phyloP scores from a whole-genome alignment of 1,284 basidiomycete species.

The Mycosarcoma mackinlayi region DNA sequence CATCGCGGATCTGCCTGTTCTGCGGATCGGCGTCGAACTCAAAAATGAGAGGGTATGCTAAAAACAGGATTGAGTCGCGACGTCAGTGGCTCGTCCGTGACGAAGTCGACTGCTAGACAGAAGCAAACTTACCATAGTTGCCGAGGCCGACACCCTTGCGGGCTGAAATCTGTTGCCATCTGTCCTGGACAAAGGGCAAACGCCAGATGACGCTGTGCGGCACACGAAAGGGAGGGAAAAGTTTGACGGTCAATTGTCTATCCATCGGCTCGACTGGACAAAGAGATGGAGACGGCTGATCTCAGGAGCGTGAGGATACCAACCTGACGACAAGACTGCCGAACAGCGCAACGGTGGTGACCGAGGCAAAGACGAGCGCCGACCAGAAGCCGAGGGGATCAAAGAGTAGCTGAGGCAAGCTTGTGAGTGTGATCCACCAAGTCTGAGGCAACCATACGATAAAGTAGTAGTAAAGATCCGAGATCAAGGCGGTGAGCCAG shows the following conservation, averaged over 20 bases:
- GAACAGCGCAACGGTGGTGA: conserved; percentile 24
- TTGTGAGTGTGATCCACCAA: conserved; percentile 36
- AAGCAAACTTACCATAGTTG: conserved; percentile 23
- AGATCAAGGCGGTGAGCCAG: conserved; percentile 20
- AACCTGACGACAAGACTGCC: conserved; percentile 22
- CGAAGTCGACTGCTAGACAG: background rate
- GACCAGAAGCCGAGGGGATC: conserved; percentile 29
- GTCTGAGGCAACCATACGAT: conserved; percentile 32
- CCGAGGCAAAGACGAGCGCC: conserved; percentile 23
- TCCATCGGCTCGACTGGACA: background rate
- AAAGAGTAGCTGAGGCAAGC: conserved; percentile 27
- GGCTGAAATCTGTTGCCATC: conserved; percentile 21
- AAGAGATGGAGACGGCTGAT: background rate
- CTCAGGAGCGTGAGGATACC: conserved; percentile 1
- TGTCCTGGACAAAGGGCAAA: conserved; percentile 22
- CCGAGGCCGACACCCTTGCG: conserved; percentile 28
- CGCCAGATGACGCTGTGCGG: conserved; percentile 31
- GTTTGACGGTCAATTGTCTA: background rate
- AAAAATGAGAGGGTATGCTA: conserved; percentile 68
- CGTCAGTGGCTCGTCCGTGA: background rate
- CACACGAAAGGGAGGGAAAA: too few species aligned
- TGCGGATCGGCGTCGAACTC: conserved; percentile 48
- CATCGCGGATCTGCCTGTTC: conserved; percentile 54
- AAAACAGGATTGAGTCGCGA: background rate
- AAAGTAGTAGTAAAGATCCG: conserved; percentile 28